Evolutionary conservation across 768 basidiomycete species (phyloP), one percentile per base, ranked within the genome.

Genomic region (Rhodotorula kratochvilovae): DNA sequence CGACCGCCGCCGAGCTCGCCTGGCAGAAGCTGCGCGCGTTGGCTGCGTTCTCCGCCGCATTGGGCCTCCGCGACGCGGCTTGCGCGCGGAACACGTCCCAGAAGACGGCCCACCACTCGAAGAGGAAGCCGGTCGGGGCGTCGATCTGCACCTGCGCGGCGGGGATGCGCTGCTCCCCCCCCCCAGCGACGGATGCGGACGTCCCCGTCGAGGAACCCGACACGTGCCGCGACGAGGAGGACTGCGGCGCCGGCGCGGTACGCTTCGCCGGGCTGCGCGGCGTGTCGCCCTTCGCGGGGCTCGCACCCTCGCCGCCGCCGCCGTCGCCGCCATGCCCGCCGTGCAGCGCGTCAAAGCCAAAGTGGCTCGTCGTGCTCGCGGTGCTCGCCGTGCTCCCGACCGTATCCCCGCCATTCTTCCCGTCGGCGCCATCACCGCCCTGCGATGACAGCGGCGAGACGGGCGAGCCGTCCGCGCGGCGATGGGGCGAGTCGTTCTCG

Each of bases 61-160:
- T 25, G 19, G 27, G 31, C 15, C 27, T 25, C 12, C 33, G 46
- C 12, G 57, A 3, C 4, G 27, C n/a, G 3, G 42, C 25, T 8
- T 31, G 25, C 0, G 68, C 65, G 4, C 61, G 61, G 58, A 55
- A 70, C 39, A 75, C 67, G 61, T 77, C 76, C 66, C 72, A 70
- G 54, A 75, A 74, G 55, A 77, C 72, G 50, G 56, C 50, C 63
- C 69, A 77, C 76, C 76, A 76, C 65, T 74, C 73, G 71, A 57
- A 77, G 10, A 77, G 66, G 67, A 71, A 75, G 1, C 76, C 76
- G 16, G 62, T 59, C n/a, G 61, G 42, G 1, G 60, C 43, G 50
- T 70, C 66, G 29, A 71, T 61, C 61, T 71, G 66, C 19, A 77
- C 73, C 39, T 33, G 29, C 13, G 76, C 73, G 11, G 45, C 45